These are phyloP conservation scores for Penicillium canariense DNA, from an alignment of 495 filamentous ascomycete species.

Conservation along the genomic window DNA sequence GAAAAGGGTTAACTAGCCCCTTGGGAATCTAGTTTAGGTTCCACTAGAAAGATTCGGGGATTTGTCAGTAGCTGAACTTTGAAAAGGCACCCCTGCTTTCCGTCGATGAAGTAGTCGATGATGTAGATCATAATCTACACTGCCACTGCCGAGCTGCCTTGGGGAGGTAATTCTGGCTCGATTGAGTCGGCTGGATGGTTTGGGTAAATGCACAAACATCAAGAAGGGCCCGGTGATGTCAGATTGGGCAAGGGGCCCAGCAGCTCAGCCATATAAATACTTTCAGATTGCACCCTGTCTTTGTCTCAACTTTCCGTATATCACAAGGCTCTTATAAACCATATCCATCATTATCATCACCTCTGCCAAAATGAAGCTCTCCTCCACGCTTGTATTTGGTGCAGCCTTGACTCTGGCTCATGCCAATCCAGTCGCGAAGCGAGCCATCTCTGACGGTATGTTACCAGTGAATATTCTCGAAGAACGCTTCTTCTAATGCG, in stretches of 20 bases:
- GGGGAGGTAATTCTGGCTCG: too few species aligned
- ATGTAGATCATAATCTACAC: not conserved
- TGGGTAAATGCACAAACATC: too few species aligned
- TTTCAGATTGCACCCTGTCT: not conserved
- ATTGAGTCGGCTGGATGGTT: too few species aligned
- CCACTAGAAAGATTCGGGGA: not conserved
- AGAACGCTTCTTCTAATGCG: not conserved
- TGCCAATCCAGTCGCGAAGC: conserved; percentile 15
- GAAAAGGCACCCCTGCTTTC: not conserved
- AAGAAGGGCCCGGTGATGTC: too few species aligned
- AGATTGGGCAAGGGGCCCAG: too few species aligned
- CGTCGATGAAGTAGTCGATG: not conserved
- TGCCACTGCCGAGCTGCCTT: not conserved
- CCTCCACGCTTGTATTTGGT: conserved; percentile 5
- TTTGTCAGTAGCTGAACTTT: not conserved
- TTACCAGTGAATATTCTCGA: not conserved
- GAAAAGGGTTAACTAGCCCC: too few species aligned
- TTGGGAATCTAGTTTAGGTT: not conserved
- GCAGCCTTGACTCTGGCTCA: conserved; percentile 11
- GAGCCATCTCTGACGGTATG: conserved; percentile 17
- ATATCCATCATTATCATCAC: too few species aligned
- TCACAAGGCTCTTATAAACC: not conserved
- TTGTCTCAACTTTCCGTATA: not conserved
- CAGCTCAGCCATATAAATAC: too few species aligned
- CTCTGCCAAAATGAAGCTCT: conserved; percentile 15